These are phyloP conservation scores for Lipomyces starkeyi DNA, from an alignment of 805 yeast genomes.

Conservation along the genomic window DNA sequence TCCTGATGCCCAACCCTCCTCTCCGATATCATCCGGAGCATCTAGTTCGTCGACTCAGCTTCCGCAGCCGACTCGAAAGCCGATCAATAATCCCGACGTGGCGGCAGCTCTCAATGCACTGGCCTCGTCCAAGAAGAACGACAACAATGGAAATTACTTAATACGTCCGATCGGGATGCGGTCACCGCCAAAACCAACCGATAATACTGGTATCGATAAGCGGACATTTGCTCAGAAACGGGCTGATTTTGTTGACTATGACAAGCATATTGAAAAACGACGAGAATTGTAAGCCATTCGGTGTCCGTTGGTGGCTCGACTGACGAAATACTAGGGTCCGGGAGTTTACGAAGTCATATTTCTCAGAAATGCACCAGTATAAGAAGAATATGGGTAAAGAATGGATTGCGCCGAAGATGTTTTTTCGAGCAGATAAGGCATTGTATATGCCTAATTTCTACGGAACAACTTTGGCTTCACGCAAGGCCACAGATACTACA, in stretches of 20 bases:
- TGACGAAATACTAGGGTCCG: slow-evolving; percentile 17
- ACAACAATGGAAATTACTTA: slow-evolving; percentile 22
- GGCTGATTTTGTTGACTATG: slow-evolving; percentile 56
- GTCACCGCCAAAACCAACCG: slow-evolving; percentile 49
- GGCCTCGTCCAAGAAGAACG: slow-evolving; percentile 15
- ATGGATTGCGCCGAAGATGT: slow-evolving; percentile 80
- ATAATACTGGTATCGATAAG: slow-evolving; percentile 51
- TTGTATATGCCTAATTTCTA: slow-evolving; percentile 81
- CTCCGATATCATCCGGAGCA: not conserved
- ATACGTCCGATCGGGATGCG: slow-evolving; percentile 55
- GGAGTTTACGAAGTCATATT: slow-evolving; percentile 71
- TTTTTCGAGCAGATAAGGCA: slow-evolving; percentile 73
- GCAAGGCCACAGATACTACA: slow-evolving; percentile 44
- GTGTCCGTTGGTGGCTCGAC: not conserved
- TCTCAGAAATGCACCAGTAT: slow-evolving; percentile 63
- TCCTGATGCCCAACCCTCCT: not conserved
- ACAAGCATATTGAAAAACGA: slow-evolving; percentile 55
- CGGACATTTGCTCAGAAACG: slow-evolving; percentile 50
- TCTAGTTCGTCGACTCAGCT: slow-evolving; percentile 8
- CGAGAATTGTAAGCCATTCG: slow-evolving; percentile 55
- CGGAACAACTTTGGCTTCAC: slow-evolving; percentile 57
- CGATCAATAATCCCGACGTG: slow-evolving; percentile 2
- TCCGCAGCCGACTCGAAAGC: slow-evolving; percentile 12
- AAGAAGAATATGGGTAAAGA: slow-evolving; percentile 83
- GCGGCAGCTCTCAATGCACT: slow-evolving; percentile 13